phyloP scores from a whole-genome alignment of 306 rosid species.

The Cucurbita argyrosperma region DNA sequence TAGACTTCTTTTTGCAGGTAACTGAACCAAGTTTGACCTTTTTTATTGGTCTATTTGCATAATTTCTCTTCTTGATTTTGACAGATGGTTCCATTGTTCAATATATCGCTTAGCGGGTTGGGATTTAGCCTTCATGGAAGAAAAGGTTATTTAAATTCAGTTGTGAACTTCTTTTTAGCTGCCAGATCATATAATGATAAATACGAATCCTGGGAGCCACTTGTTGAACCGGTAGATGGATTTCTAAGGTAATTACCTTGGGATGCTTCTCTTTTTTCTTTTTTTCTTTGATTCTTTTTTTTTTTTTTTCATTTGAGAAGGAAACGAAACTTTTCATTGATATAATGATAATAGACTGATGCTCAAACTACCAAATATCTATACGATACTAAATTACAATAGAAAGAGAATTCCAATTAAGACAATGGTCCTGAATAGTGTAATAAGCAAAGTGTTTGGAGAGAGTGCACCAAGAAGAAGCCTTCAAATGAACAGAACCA shows the following conservation, averaged over 20 bases:
- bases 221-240: constrained; percentile 87
- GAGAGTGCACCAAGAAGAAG: too few relatives aligned
- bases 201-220: constrained; percentile 94
- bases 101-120: constrained; percentile 64
- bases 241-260: constrained; percentile 45
- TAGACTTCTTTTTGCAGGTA: not conserved
- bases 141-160: constrained; percentile 50
- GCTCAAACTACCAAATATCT: too few relatives aligned
- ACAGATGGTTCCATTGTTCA: constrained; percentile 99
- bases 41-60: not conserved
- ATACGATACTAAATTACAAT: too few relatives aligned
- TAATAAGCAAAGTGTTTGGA: too few relatives aligned
- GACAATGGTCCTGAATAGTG: too few relatives aligned
- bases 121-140: constrained; percentile 65
- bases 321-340: too few relatives aligned
- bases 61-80: constrained; percentile 11
- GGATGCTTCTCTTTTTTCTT: not conserved
- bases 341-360: too few relatives aligned
- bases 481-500: too few relatives aligned
- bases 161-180: constrained; percentile 63
- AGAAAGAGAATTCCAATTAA: too few relatives aligned
- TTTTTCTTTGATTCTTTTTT: too few relatives aligned
- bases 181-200: constrained; percentile 89
- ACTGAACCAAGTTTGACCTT: not conserved
- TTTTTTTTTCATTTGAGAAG: too few relatives aligned